Percentiles rank a stretch among this genome's conserved stretches.
These are phyloP conservation scores for Paraleonurus japonicus DNA, from an alignment of 257 asterid genomes.

Conservation along the genomic window DNA sequence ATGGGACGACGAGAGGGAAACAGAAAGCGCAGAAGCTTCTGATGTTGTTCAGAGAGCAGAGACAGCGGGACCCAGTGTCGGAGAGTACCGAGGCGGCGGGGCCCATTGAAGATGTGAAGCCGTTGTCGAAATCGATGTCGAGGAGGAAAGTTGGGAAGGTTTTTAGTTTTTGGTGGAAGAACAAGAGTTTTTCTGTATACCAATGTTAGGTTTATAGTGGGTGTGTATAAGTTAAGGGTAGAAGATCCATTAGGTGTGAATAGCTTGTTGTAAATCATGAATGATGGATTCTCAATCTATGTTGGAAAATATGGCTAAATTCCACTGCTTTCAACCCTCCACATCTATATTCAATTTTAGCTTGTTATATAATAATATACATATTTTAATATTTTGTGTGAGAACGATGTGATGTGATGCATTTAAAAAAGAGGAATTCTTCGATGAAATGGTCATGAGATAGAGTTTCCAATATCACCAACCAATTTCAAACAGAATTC, in stretches of 20 bases:
- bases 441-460: too few species aligned
- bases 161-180: constrained; percentile 70
- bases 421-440: too few species aligned
- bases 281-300: background rate
- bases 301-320: background rate
- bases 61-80: constrained; percentile 62
- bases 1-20: constrained; percentile 87
- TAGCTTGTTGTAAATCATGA: constrained; percentile 36
- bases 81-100: constrained; percentile 33
- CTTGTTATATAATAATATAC: background rate
- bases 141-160: constrained; percentile 64
- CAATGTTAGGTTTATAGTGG: constrained; percentile 39
- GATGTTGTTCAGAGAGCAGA: constrained; percentile 88
- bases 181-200: constrained; percentile 63
- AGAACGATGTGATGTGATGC: too few species aligned
- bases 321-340: background rate
- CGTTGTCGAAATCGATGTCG: constrained; percentile 68
- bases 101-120: constrained; percentile 42
- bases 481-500: too few species aligned
- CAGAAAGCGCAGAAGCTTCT: constrained; percentile 97
- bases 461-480: too few species aligned
- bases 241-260: constrained; percentile 28
- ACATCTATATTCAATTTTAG: background rate
- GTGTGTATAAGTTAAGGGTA: background rate
- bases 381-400: too few species aligned